phyloP scores from a whole-genome alignment of 78 protist species.

The Isochrysis galbana region DNA sequence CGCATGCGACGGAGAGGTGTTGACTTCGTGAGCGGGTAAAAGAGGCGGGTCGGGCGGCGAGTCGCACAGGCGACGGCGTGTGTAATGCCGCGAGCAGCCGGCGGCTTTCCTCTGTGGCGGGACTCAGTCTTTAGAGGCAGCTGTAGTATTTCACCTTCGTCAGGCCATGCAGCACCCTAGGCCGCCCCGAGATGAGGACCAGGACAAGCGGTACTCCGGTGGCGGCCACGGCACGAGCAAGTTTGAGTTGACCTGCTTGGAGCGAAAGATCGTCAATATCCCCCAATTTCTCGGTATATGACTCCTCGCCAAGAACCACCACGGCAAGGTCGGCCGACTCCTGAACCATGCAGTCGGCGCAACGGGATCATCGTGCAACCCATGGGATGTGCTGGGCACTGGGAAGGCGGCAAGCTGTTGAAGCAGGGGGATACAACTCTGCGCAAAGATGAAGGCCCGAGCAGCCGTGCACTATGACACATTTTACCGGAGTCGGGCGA shows the following conservation, averaged over 20 bases:
- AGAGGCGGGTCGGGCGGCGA: too few species aligned
- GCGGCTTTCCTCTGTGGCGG: too few species aligned
- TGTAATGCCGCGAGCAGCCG: too few species aligned
- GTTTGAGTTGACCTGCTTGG: neutral
- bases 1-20: too few species aligned
- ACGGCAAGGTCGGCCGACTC: constrained; percentile 42
- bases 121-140: too few species aligned
- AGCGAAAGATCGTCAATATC: constrained; percentile 52
- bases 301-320: constrained; percentile 57
- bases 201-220: constrained; percentile 46
- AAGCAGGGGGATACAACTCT: neutral
- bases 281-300: constrained; percentile 66
- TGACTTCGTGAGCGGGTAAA: too few species aligned
- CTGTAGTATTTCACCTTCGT: neutral
- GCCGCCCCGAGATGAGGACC: constrained; percentile 63
- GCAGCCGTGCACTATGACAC: neutral
- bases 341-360: neutral
- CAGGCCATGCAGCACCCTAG: constrained; percentile 60
- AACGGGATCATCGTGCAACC: neutral
- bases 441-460: neutral
- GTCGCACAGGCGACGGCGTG: too few species aligned
- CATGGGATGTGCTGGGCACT: too few species aligned
- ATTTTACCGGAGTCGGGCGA: neutral
- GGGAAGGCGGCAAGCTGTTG: too few species aligned
- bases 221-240: constrained; percentile 4